Evolutionary conservation across 176 grass and related monocot species (phyloP), one percentile per base, ranked within the genome.

Genomic region (Triticum dicoccoides): DNA sequence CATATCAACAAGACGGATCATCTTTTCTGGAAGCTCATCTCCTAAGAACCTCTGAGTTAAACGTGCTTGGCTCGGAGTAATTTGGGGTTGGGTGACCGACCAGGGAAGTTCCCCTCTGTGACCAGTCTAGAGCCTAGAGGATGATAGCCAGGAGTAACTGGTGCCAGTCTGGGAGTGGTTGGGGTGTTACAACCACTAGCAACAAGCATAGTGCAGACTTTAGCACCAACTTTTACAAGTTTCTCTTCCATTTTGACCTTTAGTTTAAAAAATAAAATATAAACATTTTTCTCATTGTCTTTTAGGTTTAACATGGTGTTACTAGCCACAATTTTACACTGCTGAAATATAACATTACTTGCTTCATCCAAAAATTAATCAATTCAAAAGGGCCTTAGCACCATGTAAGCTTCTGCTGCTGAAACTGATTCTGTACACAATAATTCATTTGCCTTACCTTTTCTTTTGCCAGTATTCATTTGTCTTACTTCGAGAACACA

Each of bases 291-390:
- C 14, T 20, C 45, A 70, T 37, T 32, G 4, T 13, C 21, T 71
- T 71, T 39, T 38, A 38, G 30, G 12, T 71, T 38, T 59, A 72
- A 14, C n/a, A 39, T 82, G 65, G 65, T 47, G 32, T n/a, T 56
- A 47, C 77, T 45, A 69, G 64, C 27, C 29, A 20, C 33, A 51
- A 1, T 83, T 70, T 72, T 77, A n/a, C 37, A 68, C 30, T 51
- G n/a, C 38, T 83, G 52, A 32, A 38, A 23, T 49, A 32, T 58
- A 21, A 27, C 6, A 69, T 47, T 18, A 44, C 5, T 39, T 78
- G 32, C 42, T 20, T 9, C 73, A 73, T 87, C 30, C 17, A 61
- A 73, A 88, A 63, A 38, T 49, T 76, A 73, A n/a, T 58, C 76
- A 4, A 81, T 76, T 69, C 3, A 6, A 30, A n/a, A 65, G 69